These are phyloP conservation scores for Sporothrix sp. DNA, from an alignment of 2,329 filamentous ascomycete genomes.

Conservation along the genomic window DNA sequence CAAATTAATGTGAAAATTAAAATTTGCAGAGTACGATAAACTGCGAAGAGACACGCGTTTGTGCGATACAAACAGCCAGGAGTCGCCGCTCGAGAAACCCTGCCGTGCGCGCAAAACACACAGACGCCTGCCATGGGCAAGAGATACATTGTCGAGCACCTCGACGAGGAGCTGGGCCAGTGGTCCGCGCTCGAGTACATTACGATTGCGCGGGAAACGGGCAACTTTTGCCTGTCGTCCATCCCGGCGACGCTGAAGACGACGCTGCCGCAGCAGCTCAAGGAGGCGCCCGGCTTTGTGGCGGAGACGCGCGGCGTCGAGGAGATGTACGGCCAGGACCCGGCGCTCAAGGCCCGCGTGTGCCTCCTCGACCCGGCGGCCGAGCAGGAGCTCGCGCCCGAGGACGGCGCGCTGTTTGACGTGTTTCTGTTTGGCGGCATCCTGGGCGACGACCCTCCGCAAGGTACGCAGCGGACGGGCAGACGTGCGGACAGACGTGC, in stretches of 20 bases:
- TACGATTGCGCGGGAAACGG: slow-evolving; percentile 75
- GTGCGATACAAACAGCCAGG: too few species aligned
- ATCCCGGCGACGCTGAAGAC: slow-evolving; percentile 53
- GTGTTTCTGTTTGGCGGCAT: slow-evolving; percentile 95
- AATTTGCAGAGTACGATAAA: not conserved
- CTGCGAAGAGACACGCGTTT: too few species aligned
- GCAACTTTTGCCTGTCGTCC: slow-evolving; percentile 72
- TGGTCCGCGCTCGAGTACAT: slow-evolving; percentile 94
- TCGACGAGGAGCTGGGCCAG: slow-evolving; percentile 84
- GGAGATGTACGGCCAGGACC: slow-evolving; percentile 63
- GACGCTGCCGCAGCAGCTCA: slow-evolving; percentile 49
- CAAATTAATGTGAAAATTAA: not conserved
- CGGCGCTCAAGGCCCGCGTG: slow-evolving; percentile 33
- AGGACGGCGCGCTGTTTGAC: slow-evolving; percentile 75
- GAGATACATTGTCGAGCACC: slow-evolving; percentile 90
- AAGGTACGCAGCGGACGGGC: too few species aligned
- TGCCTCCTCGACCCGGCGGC: slow-evolving; percentile 12
- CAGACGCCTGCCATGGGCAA: slow-evolving; percentile 34
- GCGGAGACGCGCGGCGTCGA: slow-evolving; percentile 74
- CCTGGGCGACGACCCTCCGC: slow-evolving; percentile 84
- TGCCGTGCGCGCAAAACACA: too few species aligned
- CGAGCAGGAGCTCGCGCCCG: slow-evolving; percentile 62
- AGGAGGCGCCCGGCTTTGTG: slow-evolving; percentile 50
- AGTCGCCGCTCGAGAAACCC: too few species aligned
- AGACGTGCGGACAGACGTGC: too few species aligned